phyloP scores from a whole-genome alignment of 2,329 filamentous ascomycete genomes.

The Fusarium xyrophilum region DNA sequence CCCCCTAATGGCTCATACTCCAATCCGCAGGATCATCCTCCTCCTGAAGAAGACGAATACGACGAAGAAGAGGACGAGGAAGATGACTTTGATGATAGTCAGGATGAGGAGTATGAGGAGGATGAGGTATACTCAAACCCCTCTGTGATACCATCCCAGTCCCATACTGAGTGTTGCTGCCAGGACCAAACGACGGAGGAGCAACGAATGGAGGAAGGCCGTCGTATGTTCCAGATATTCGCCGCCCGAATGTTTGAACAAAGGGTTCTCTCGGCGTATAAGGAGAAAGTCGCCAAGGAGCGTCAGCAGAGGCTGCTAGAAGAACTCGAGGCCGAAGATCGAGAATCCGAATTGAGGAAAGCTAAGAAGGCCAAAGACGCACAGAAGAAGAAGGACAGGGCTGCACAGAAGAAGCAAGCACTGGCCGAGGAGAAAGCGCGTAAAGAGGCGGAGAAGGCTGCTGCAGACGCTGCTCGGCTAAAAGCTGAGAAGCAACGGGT shows the following conservation, averaged over 20 bases:
- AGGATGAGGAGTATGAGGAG: slow-evolving; percentile 75
- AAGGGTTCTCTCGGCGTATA: slow-evolving; percentile 93
- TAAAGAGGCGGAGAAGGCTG: slow-evolving; percentile 86
- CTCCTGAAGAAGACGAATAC: slow-evolving; percentile 78
- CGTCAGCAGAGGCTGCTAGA: slow-evolving; percentile 89
- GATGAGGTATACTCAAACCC: slow-evolving; percentile 71
- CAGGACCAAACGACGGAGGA: slow-evolving; percentile 97
- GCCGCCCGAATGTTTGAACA: slow-evolving; percentile 99
- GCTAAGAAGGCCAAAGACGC: slow-evolving; percentile 94
- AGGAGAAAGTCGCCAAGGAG: slow-evolving; percentile 94
- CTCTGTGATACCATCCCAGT: slow-evolving; percentile 49
- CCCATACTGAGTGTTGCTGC: slow-evolving; percentile 55
- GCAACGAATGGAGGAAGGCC: slow-evolving; percentile 98
- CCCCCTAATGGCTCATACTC: slow-evolving; percentile 68
- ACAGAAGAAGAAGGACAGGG: slow-evolving; percentile 94
- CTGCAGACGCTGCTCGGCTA: slow-evolving; percentile 79
- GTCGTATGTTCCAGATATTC: slow-evolving; percentile 99
- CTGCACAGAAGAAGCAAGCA: slow-evolving; percentile 83
- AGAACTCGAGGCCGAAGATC: slow-evolving; percentile 86
- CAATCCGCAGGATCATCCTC: slow-evolving; percentile 73
- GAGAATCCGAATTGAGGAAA: slow-evolving; percentile 77
- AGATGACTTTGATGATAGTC: slow-evolving; percentile 67
- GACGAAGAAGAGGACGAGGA: slow-evolving; percentile 70
- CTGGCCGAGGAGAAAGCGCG: slow-evolving; percentile 90
- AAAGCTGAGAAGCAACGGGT: slow-evolving; percentile 78